Percentiles rank a stretch among this genome's conserved stretches.
Evolutionary conservation across 306 rosid species (phyloP).

Genomic region (Comarum palustre): DNA sequence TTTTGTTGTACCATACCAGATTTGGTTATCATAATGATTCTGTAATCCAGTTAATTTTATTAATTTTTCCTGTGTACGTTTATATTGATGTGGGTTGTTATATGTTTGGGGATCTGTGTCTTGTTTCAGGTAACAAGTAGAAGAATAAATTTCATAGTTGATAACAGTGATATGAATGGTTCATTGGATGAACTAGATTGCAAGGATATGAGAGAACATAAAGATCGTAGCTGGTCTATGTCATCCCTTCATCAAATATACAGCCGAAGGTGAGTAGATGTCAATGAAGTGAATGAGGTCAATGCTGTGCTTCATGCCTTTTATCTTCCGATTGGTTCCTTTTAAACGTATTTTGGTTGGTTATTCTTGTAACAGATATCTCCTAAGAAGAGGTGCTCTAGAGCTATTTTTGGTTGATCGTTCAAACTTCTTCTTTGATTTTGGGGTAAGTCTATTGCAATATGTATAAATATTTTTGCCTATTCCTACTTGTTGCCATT

Average conservation of each 20-base stretch:
- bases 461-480: constrained; percentile 11
- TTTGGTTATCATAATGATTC: background rate
- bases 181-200: constrained; percentile 39
- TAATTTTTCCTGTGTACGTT: background rate
- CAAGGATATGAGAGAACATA: constrained; percentile 45
- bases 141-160: constrained; percentile 89
- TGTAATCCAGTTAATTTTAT: background rate
- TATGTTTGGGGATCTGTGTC: constrained; percentile 26
- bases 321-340: constrained; percentile 12
- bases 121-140: constrained; percentile 71
- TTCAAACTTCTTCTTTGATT: constrained; percentile 93
- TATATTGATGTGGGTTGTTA: constrained; percentile 23
- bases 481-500: constrained; percentile 17
- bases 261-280: constrained; percentile 72
- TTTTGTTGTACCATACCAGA: background rate
- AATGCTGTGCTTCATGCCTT: constrained; percentile 15
- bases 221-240: constrained; percentile 84
- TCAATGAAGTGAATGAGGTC: constrained; percentile 17
- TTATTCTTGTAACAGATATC: constrained; percentile 53
- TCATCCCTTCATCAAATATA: constrained; percentile 89
- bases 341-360: background rate
- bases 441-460: constrained; percentile 60
- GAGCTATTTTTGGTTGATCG: constrained; percentile 94
- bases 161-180: constrained; percentile 47
- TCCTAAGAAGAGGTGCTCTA: constrained; percentile 91